A percentile compares a stretch with the other conserved stretches of the same genome.
Conservation (phyloP, 768 basidiomycete species). For the Lactifluus hygrophoroides region DNA sequence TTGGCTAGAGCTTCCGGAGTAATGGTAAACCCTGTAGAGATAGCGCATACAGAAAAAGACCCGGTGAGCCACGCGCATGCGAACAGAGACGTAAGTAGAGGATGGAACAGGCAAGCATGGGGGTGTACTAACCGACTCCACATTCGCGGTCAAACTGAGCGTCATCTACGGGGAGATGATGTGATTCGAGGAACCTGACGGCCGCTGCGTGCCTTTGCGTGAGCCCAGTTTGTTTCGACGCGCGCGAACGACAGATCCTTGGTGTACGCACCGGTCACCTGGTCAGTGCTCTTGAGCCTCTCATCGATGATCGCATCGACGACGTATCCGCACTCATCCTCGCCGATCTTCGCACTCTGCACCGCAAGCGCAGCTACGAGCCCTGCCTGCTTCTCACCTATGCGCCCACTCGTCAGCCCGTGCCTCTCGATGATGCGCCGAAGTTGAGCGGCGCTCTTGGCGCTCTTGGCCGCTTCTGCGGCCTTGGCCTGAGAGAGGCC, state of each 20-base stretch:
- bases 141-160: slow-evolving; percentile 67
- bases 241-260: not conserved
- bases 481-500: slow-evolving; percentile 73
- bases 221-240: not conserved
- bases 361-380: slow-evolving; percentile 61
- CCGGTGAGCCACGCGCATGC: not conserved
- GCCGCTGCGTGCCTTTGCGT: slow-evolving; percentile 45
- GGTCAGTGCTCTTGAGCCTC: slow-evolving; percentile 72
- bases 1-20: slow-evolving; percentile 52
- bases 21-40: slow-evolving; percentile 63
- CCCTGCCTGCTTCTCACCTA: slow-evolving; percentile 73
- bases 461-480: slow-evolving; percentile 69
- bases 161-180: slow-evolving; percentile 53
- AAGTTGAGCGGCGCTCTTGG: slow-evolving; percentile 65
- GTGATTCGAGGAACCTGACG: slow-evolving; percentile 60
- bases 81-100: no score
- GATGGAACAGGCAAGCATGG: no score
- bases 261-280: slow-evolving; percentile 70
- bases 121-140: slow-evolving; percentile 67
- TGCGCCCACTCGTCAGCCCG: slow-evolving; percentile 35
- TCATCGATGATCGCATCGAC: slow-evolving; percentile 63
- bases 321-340: slow-evolving; percentile 51
- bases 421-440: slow-evolving; percentile 59
- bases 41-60: not conserved
- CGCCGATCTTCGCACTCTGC: slow-evolving; percentile 51